A percentile compares a stretch with the other conserved stretches of the same genome.
Evolutionary conservation across 140 eudicot species (phyloP).

Genomic region (Senecio squalidus): DNA sequence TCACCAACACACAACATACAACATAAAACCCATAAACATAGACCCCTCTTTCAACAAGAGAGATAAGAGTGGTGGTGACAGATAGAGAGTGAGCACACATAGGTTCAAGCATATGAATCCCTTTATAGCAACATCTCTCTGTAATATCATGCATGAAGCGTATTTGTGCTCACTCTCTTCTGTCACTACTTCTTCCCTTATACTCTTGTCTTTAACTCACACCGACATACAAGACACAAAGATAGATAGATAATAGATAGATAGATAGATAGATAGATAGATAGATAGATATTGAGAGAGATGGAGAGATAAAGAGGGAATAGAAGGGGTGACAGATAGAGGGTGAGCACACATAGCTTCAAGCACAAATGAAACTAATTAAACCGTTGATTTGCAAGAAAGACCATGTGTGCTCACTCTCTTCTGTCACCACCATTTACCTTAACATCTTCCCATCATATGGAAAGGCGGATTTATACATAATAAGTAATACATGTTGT

Average conservation of each 20-base stretch:
- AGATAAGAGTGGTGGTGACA: constrained; percentile 49
- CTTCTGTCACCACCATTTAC: constrained; percentile 55
- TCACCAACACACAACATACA: no score
- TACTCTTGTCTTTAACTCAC: constrained; percentile 1
- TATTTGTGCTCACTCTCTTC: constrained; percentile 92
- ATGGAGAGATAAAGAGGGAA: constrained; percentile 11
- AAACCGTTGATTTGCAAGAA: constrained; percentile 41
- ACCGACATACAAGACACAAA: not conserved
- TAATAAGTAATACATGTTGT: no score
- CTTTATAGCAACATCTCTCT: not conserved
- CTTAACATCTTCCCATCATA: constrained; percentile 9
- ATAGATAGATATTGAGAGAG: no score
- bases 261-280: not conserved
- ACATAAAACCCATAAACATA: not conserved
- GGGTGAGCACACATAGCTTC: constrained; percentile 44
- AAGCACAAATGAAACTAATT: constrained; percentile 14
- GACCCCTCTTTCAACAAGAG: constrained; percentile 25
- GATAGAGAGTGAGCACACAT: constrained; percentile 91
- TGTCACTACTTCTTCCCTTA: constrained; percentile 62
- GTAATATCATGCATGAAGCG: constrained; percentile 58
- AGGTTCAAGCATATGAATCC: constrained; percentile 52
- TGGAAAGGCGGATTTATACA: not conserved
- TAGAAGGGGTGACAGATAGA: constrained; percentile 43
- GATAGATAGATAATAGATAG: not conserved
- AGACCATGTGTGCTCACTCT: constrained; percentile 67